A percentile compares a stretch with the other conserved stretches of the same genome.
phyloP scores from a whole-genome alignment of 116 monocot genomes.

The Dioscorea cayenensis region DNA sequence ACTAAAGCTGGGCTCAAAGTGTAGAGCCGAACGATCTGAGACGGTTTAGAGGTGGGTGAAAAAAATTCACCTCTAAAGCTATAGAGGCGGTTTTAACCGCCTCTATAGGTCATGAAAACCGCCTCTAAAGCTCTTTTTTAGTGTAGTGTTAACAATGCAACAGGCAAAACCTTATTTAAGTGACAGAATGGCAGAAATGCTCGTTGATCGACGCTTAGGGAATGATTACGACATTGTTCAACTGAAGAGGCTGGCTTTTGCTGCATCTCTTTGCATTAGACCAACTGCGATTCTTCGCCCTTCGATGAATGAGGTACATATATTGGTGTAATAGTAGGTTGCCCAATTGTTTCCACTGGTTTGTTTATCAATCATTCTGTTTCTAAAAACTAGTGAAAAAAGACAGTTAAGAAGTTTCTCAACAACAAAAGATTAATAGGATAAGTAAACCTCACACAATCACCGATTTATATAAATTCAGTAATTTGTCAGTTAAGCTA shows the following conservation, averaged over 20 bases:
- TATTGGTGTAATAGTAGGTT: background rate
- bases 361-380: too few species aligned
- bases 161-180: slow-evolving; percentile 35
- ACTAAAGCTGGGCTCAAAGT: too few species aligned
- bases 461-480: too few species aligned
- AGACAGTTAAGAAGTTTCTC: background rate
- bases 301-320: slow-evolving; percentile 21
- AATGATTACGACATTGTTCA: slow-evolving; percentile 18
- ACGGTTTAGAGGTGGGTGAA: too few species aligned
- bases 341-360: background rate
- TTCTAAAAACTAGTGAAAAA: background rate
- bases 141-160: background rate
- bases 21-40: too few species aligned
- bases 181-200: slow-evolving; percentile 5
- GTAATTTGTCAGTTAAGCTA: too few species aligned
- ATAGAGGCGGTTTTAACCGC: too few species aligned
- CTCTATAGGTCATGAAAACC: too few species aligned
- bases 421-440: too few species aligned
- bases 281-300: slow-evolving; percentile 17
- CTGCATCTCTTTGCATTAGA: slow-evolving; percentile 23
- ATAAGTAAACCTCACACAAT: too few species aligned
- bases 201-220: slow-evolving; percentile 25
- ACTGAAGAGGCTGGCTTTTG: slow-evolving; percentile 12
- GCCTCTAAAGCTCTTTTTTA: too few species aligned
- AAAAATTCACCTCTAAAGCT: too few species aligned